Evolutionary conservation across 2,329 filamentous ascomycete genomes (phyloP).

Genomic region (Colletotrichum salicis): DNA sequence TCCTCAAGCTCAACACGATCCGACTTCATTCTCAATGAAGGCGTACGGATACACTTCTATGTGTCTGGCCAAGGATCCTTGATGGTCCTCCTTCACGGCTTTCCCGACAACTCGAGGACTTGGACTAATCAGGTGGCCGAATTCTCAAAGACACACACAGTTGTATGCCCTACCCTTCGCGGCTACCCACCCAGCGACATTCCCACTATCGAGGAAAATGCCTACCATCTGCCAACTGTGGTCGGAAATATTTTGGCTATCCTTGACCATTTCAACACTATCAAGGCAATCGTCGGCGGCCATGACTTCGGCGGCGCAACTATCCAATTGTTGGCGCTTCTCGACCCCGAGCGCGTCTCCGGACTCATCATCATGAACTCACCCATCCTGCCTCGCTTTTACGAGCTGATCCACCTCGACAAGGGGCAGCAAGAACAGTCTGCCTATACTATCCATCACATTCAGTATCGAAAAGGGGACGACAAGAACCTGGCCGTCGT

Average conservation of each 20-base stretch:
- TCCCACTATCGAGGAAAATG: background rate
- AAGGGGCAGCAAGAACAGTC: background rate
- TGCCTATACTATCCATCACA: background rate
- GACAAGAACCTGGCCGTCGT: background rate
- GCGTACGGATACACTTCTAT: background rate
- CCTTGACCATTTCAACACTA: background rate
- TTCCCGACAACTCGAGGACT: slow-evolving; percentile 4
- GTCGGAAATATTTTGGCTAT: background rate
- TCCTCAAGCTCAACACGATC: background rate
- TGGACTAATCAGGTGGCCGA: background rate
- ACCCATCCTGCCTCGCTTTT: background rate
- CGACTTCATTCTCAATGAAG: background rate
- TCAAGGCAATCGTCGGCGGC: background rate
- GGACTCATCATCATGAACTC: slow-evolving; percentile 2
- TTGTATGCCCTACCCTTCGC: background rate
- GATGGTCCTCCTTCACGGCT: background rate
- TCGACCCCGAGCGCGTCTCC: background rate
- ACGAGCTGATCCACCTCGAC: background rate
- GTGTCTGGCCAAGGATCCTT: background rate
- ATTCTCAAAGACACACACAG: background rate
- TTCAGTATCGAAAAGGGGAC: background rate
- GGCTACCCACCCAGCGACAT: background rate
- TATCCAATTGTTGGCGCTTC: background rate
- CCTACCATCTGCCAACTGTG: background rate
- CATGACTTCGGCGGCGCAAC: slow-evolving; percentile 3